Evolutionary conservation across 2,329 filamentous ascomycete species (phyloP).

Genomic region (Aspergillus fumigatiaffinis): DNA sequence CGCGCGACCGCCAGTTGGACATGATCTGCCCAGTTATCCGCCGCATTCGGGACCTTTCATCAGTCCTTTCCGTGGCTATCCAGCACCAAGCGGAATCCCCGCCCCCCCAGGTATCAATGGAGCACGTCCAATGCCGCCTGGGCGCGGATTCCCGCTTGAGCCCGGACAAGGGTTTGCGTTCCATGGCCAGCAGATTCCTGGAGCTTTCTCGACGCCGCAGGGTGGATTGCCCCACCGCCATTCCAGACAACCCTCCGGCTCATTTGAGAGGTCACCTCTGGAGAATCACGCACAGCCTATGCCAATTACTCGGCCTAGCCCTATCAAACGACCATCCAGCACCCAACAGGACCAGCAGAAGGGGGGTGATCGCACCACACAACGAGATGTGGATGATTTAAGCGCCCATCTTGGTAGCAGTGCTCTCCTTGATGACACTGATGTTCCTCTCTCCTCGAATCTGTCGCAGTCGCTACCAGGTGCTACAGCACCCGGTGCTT

Average conservation of each 20-base stretch:
- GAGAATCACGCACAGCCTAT: conserved; percentile 61
- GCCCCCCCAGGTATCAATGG: conserved; percentile 59
- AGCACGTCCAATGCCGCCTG: conserved; percentile 57
- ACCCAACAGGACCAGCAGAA: conserved; percentile 50
- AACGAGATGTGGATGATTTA: conserved; percentile 64
- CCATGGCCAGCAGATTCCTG: conserved; percentile 38
- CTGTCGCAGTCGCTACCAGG: conserved; percentile 44
- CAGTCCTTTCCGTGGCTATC: conserved; percentile 53
- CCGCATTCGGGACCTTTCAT: conserved; percentile 50
- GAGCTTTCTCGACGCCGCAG: conserved; percentile 31
- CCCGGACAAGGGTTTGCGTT: conserved; percentile 40
- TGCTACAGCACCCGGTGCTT: conserved; percentile 51
- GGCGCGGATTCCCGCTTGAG: conserved; percentile 53
- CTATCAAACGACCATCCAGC: conserved; percentile 83
- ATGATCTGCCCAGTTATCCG: conserved; percentile 54
- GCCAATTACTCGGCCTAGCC: conserved; percentile 75
- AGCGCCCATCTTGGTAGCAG: conserved; percentile 84
- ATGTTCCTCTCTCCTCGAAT: conserved; percentile 58
- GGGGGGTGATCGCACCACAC: conserved; percentile 39
- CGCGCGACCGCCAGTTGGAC: conserved; percentile 49
- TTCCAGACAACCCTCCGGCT: conserved; percentile 70
- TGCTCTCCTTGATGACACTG: conserved; percentile 73
- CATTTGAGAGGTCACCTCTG: conserved; percentile 54
- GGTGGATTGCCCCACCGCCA: conserved; percentile 54
- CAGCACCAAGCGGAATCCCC: conserved; percentile 48